Percentiles rank a stretch among this genome's conserved stretches.
These are phyloP conservation scores for Russula emetica DNA, from an alignment of 768 basidiomycete species.

Conservation along the genomic window DNA sequence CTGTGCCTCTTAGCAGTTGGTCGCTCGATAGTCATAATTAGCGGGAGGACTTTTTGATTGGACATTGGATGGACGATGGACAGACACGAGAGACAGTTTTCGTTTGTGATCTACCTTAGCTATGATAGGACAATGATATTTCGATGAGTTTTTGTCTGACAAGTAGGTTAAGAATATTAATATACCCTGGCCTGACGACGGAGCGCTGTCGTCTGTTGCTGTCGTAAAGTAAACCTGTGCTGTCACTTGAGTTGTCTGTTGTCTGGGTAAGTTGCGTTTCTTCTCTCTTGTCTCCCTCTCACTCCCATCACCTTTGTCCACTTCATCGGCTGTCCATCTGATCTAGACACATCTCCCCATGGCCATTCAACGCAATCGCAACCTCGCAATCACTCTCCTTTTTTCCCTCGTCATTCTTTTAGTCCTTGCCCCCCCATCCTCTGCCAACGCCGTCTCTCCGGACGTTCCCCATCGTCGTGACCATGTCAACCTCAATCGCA, in stretches of 20 bases:
- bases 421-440: conserved; percentile 41
- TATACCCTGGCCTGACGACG: not conserved
- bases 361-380: conserved; percentile 44
- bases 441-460: conserved; percentile 40
- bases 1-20: conserved; percentile 73
- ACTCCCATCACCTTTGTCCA: not conserved
- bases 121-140: not conserved
- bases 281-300: not conserved
- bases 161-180: not conserved
- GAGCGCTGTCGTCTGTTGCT: not conserved
- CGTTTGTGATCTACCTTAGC: not conserved
- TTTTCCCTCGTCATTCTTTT: conserved; percentile 54
- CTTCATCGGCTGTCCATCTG: conserved; percentile 20
- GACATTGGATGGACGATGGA: not conserved
- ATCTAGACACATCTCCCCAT: conserved; percentile 38
- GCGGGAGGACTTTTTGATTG: conserved; percentile 1
- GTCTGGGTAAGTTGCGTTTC: not conserved
- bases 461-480: conserved; percentile 44
- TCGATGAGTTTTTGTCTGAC: not conserved
- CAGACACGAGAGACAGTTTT: not conserved
- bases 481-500: conserved; percentile 55
- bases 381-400: conserved; percentile 59
- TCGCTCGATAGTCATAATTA: conserved; percentile 71
- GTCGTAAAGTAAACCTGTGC: too few species aligned
- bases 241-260: too few species aligned